These are phyloP conservation scores for Leucocoprinus gongylophorus DNA, from an alignment of 1,284 basidiomycete genomes.

Conservation along the genomic window DNA sequence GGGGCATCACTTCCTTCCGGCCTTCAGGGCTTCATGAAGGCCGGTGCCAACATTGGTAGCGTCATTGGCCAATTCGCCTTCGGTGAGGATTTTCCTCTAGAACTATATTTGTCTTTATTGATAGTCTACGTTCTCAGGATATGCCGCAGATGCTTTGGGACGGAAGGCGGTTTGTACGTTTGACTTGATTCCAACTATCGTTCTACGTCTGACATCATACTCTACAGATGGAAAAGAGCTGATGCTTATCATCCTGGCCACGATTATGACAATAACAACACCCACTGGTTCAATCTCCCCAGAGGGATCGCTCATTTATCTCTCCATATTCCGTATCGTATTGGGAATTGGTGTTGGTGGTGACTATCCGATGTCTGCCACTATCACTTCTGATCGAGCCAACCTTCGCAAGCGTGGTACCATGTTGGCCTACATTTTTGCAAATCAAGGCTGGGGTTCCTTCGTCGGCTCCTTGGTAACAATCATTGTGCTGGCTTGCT, in stretches of 20 bases:
- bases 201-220: conserved; percentile 4
- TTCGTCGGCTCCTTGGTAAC: conserved; percentile 60
- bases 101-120: not conserved
- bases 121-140: conserved; percentile 16
- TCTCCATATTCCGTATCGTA: conserved; percentile 60
- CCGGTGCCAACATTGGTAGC: conserved; percentile 64
- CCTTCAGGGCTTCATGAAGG: conserved; percentile 61
- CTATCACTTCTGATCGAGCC: conserved; percentile 64
- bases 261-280: conserved; percentile 48
- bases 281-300: conserved; percentile 38
- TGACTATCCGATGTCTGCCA: conserved; percentile 77
- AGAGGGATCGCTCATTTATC: conserved; percentile 47
- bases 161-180: conserved; percentile 57
- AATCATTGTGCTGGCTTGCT: conserved; percentile 64
- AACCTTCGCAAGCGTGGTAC: conserved; percentile 66
- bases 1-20: conserved; percentile 46
- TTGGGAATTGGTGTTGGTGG: conserved; percentile 75
- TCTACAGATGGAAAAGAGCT: conserved; percentile 65
- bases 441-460: conserved; percentile 72
- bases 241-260: conserved; percentile 70
- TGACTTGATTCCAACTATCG: conserved; percentile 15
- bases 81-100: conserved; percentile 26
- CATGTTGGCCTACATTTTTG: conserved; percentile 69
- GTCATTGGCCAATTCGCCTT: conserved; percentile 72
- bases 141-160: conserved; percentile 61